Percentiles rank a stretch among this genome's conserved stretches.
phyloP scores from a whole-genome alignment of 208 protist species.

The Leishmania aethiopica region DNA sequence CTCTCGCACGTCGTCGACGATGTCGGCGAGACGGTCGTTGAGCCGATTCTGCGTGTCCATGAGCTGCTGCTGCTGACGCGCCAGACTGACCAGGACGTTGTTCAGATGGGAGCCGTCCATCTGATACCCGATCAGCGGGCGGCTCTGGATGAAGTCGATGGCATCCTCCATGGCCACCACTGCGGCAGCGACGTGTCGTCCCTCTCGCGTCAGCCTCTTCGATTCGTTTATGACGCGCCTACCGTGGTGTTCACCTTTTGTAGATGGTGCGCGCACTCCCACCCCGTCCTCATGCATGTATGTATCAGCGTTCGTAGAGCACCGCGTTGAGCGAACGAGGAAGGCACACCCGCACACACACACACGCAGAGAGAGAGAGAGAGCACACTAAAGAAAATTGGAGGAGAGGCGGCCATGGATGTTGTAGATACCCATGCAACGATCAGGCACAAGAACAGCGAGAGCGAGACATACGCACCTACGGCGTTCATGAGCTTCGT shows the following conservation, averaged over 20 bases:
- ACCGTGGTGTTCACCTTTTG: neutral
- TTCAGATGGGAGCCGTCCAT: conserved; percentile 83
- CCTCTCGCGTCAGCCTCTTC: neutral
- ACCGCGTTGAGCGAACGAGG: neutral
- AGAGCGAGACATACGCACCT: neutral
- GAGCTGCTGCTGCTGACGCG: conserved; percentile 63
- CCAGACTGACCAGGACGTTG: conserved; percentile 64
- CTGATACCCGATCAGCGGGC: conserved; percentile 81
- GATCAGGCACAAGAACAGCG: neutral
- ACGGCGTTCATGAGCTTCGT: neutral
- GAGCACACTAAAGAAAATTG: neutral
- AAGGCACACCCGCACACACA: neutral
- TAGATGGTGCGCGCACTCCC: neutral
- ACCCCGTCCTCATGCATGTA: neutral
- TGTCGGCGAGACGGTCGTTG: conserved; percentile 37
- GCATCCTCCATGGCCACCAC: conserved; percentile 51
- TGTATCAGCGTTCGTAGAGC: neutral
- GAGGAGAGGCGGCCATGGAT: neutral
- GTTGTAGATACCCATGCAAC: neutral
- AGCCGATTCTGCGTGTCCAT: conserved; percentile 46
- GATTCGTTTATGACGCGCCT: neutral
- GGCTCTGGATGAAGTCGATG: conserved; percentile 75
- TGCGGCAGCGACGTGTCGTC: neutral
- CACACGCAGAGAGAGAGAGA: neutral
- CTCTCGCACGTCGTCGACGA: conserved; percentile 50